Evolutionary conservation across 768 basidiomycete genomes (phyloP), one percentile per base, ranked within the genome.

Genomic region (Tylopilus felleus): DNA sequence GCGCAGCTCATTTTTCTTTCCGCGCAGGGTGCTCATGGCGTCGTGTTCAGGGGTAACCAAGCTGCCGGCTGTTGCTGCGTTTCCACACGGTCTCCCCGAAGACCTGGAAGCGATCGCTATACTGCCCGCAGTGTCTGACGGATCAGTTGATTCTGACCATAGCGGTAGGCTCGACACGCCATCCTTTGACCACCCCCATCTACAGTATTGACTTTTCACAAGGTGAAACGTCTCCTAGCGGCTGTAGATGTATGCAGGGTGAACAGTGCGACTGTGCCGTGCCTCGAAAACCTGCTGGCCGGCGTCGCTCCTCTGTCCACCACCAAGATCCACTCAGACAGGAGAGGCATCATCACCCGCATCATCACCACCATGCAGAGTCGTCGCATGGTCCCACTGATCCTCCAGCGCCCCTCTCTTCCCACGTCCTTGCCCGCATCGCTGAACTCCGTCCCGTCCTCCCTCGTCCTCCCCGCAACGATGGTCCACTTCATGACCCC

Each of bases 61-160:
- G 75, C 75, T 84, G 65, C 78, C 81, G 64, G 80, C 81, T 64
- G 74, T 80, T 75, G 86, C 89, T 79, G 79, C 88, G 77, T 91
- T 89, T 76, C 89, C 89, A 57, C 75, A 85, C 64, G 89, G 89
- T 73, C 77, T 91, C 38, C 85, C 86, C 17, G 76, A 80, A 69
- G 80, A 80, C 71, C 77, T 86, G 74, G 84, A 80, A 77, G 79
- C 83, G 77, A 60, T 70, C 50, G 70, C 65, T 50, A 55, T 69
- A 44, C 49, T 71, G 52, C 69, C 66, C 55, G 53, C 61, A 59
- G 64, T 69, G 22, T 75, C 77, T 47, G 83, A 85, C 60, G 75
- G 77, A 59, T 75, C 75, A 47, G 76, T 79, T 52, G 84, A 86
- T 61, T 83, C 84, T 52, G 84, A 87, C 63, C 77, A 78, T 71